Evolutionary conservation across 306 rosid species (phyloP), one percentile per base, ranked within the genome.

Genomic region (Trifolium repens): DNA sequence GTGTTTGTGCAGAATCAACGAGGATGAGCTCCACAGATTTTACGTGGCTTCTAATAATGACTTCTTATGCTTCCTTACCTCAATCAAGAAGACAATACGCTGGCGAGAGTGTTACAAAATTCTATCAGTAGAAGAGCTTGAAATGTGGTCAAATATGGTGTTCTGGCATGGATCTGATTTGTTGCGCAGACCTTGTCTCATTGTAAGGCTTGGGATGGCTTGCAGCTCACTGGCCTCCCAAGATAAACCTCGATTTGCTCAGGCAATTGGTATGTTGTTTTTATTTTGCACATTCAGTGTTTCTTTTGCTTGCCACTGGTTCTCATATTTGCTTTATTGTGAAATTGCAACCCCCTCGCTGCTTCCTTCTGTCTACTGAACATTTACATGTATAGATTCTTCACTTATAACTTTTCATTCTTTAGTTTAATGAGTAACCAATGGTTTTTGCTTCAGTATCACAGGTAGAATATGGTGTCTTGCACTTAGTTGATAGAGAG

Each of bases 391-490:
- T 49, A 72, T 39, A 63, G 75, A 77, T 46, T 58, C 59, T 42
- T 60, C 30, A 46, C 59, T 17, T 14, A 30, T 82, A 67, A 22
- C 34, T 68, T 69, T 69, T 78, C 54, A 54, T 67, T 64, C 14
- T 58, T 37, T 11, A 64, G 43, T 78, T 22, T 49, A 74, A 79
- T 87, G 60, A 63, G 65, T 59, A 81, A 62, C 71, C 74, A 61
- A 57, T 86, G 79, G 57, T 87, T 80, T 71, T 73, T 68, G 81
- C 78, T 79, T 73, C 96, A 94, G 98, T 92, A 84, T 94, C 99
- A 73, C 96, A 92, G 82, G 96, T 94, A 26, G 99, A 94, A 71
- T 88, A 85, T 61, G 97, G 97, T 30, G 89, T 92, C 74, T 64
- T 86, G 84, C 88, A 84, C 81, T 83, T 94, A 49, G 85, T 89